A percentile compares a stretch with the other conserved stretches of the same genome.
Evolutionary conservation across 2,329 filamentous ascomycete species (phyloP).

Genomic region (Cladosporium sp.): DNA sequence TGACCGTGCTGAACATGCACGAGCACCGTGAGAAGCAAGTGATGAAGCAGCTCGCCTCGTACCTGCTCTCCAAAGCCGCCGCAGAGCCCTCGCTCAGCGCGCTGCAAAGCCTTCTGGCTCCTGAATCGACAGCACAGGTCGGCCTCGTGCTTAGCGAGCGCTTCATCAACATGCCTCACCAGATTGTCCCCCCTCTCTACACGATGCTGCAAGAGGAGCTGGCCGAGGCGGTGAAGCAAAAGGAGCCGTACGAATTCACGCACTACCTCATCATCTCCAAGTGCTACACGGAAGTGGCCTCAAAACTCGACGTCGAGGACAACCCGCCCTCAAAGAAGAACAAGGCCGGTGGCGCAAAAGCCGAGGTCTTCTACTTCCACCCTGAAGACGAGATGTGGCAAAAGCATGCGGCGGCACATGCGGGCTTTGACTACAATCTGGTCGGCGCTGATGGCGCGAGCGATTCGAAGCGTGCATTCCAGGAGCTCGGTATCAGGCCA

Average conservation of each 20-base stretch:
- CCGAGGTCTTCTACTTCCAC: constrained; percentile 81
- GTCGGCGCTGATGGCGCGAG: constrained; percentile 69
- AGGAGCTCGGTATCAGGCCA: constrained; percentile 82
- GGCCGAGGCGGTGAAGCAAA: constrained; percentile 76
- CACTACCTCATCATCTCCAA: constrained; percentile 91
- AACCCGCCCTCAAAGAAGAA: constrained; percentile 55
- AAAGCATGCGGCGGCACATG: constrained; percentile 63
- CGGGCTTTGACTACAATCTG: constrained; percentile 71
- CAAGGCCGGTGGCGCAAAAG: constrained; percentile 45
- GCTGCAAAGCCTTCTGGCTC: constrained; percentile 33
- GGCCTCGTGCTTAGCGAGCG: constrained; percentile 88
- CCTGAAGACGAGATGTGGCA: constrained; percentile 89
- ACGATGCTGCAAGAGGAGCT: constrained; percentile 90
- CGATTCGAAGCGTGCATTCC: constrained; percentile 90
- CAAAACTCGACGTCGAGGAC: constrained; percentile 65
- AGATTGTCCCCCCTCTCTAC: constrained; percentile 91
- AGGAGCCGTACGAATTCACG: constrained; percentile 86
- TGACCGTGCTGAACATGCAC: constrained; percentile 78
- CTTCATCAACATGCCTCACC: constrained; percentile 92
- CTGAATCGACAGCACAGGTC: constrained; percentile 48
- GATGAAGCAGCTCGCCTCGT: constrained; percentile 63
- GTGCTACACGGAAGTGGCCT: constrained; percentile 84
- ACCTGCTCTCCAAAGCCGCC: constrained; percentile 55
- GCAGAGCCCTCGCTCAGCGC: constrained; percentile 40
- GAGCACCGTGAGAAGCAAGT: constrained; percentile 68